phyloP scores from a whole-genome alignment of 2,329 filamentous ascomycete species.

The Orbilia blumenaviensis region DNA sequence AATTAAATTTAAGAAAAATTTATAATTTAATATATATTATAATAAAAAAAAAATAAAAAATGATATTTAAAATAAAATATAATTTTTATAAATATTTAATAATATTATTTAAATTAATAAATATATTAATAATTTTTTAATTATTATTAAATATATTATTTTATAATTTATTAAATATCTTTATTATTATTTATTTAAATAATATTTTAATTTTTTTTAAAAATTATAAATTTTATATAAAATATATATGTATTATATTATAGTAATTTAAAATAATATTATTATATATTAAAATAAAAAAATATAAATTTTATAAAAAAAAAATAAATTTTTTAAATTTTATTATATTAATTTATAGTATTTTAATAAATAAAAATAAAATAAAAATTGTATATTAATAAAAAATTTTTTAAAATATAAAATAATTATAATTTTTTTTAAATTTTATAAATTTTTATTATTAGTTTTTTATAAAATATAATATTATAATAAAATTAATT shows the following conservation, averaged over 20 bases:
- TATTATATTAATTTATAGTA: neutral
- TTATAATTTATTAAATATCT: neutral
- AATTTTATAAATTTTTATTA: slow-evolving; percentile 3
- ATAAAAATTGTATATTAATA: neutral
- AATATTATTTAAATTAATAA: neutral
- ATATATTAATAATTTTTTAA: neutral
- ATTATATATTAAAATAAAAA: neutral
- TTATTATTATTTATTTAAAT: slow-evolving; percentile 15
- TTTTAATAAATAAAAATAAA: neutral
- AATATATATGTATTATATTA: neutral
- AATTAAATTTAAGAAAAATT: no score
- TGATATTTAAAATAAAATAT: no score
- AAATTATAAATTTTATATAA: neutral
- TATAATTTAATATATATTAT: no score
- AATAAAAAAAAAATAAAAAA: neutral
- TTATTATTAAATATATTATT: neutral
- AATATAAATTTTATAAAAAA: slow-evolving; percentile 6
- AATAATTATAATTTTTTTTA: no score
- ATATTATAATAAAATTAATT: neutral
- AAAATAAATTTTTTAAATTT: slow-evolving; percentile 2
- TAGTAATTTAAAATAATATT: neutral
- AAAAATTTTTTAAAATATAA: no score
- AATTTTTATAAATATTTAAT: neutral
- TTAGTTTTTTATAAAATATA: neutral
- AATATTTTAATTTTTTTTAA: slow-evolving; percentile 2